These are phyloP conservation scores for Cucurbita maxima DNA, from an alignment of 306 rosid genomes.

Conservation along the genomic window DNA sequence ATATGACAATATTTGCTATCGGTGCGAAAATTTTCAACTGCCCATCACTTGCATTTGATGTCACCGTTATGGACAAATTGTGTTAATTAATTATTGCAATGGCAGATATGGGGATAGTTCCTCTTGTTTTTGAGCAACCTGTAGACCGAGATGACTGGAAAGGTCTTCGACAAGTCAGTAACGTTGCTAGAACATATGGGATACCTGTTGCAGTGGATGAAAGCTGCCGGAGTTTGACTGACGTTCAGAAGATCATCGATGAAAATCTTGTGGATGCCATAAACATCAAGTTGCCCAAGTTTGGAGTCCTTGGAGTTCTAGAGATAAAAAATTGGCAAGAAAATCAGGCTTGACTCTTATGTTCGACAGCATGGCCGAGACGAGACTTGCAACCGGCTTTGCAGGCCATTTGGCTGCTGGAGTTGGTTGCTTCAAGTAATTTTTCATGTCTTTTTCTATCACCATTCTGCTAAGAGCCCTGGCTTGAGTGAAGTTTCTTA, in stretches of 20 bases:
- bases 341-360: constrained; percentile 10
- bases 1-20: too few relatives aligned
- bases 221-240: constrained; percentile 1
- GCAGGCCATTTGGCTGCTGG: constrained; percentile 22
- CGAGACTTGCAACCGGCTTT: constrained; percentile 14
- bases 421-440: constrained; percentile 18
- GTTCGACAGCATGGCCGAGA: constrained; percentile 14
- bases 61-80: background rate
- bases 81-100: background rate
- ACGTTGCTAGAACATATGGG: constrained; percentile 9
- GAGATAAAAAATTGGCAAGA: constrained; percentile 1
- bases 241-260: background rate
- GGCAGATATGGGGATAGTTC: constrained; percentile 9
- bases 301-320: constrained; percentile 12
- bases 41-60: too few relatives aligned
- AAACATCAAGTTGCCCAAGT: constrained; percentile 12
- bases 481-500: background rate
- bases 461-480: background rate
- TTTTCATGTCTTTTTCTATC: background rate
- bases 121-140: constrained; percentile 18
- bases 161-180: constrained; percentile 6
- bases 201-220: constrained; percentile 12
- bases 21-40: too few relatives aligned
- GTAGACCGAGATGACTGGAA: constrained; percentile 15
- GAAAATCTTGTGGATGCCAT: constrained; percentile 10